Conservation (phyloP, 345 rosid genomes). For the Gossypium sturtianum region DNA sequence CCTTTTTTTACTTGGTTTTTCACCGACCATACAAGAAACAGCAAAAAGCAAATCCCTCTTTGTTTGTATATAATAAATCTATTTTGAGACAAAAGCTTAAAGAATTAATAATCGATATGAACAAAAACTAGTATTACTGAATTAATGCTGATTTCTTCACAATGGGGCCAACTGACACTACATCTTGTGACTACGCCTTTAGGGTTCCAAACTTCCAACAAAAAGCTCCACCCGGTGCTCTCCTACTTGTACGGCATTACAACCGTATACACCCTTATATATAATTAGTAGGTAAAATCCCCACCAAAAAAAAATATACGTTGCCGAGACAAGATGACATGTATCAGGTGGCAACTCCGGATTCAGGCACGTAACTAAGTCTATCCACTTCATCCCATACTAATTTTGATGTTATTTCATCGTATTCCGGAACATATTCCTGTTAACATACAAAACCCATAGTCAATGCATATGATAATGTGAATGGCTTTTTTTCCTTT, state of each 20-base stretch:
- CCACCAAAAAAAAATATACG: not conserved
- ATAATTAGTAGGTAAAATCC: conserved; percentile 1
- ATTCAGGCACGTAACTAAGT: conserved; percentile 47
- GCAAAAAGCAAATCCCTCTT: not conserved
- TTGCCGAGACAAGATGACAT: not conserved
- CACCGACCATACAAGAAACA: not conserved
- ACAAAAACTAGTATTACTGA: not conserved
- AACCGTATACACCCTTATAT: not conserved
- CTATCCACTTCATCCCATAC: conserved; percentile 86
- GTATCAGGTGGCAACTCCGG: conserved; percentile 46
- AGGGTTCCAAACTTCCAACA: not conserved
- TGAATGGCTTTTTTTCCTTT: too few species aligned
- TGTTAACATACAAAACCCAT: conserved; percentile 13
- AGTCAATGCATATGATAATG: not conserved
- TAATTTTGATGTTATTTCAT: conserved; percentile 70
- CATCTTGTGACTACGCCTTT: not conserved
- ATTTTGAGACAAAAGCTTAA: not conserved
- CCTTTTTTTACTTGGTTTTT: not conserved
- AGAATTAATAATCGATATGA: not conserved
- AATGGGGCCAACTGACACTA: not conserved
- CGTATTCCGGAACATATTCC: conserved; percentile 74
- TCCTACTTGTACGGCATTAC: not conserved
- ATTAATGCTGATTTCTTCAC: not conserved
- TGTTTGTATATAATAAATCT: not conserved
- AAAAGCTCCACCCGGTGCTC: not conserved